Base-by-base conservation (phyloP, 176 grass and related monocot genomes). In the Oryza coarctata region DNA sequence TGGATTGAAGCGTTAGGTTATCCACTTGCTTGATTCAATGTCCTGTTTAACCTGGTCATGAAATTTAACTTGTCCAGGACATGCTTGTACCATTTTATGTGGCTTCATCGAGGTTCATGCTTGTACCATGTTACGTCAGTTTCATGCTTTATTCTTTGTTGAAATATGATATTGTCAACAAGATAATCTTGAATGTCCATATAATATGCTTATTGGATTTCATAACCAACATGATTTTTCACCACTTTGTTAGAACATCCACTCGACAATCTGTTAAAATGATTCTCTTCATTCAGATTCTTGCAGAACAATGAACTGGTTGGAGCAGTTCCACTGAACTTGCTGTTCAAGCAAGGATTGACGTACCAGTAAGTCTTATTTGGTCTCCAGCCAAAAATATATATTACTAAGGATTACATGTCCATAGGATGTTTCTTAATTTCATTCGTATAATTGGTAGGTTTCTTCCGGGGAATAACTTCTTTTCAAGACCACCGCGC, bases 231-330 rank as follows among this genome's bases (percentile, higher is more conserved):
- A 47, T 79, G 68, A 11, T 61, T 44, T 79, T 71, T 26, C 57
- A 57, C 33, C 34, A 43, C 43, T 18, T 60, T 62, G 34, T 69
- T 80, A 52, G 18, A 64, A 22, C 17, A 47, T 3, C 8, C 35
- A 58, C 15, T 44, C 57, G 26, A 10, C 2, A 55, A 34, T 41
- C 3, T 77, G 8, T 80, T 33, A 60, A 60, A 81, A 65, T 47
- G 18, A 45, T 83, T 83, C 62, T 45, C 40, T 78, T 82, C 68
- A 74, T 78, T 57, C 89, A 98, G 96, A 60, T 98, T 86, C 75
- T 82, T 98, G 82, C 81, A 98, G 74, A 57, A 80, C 49, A 98
- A 98, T 88, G 67, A 86, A 35, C 75, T 98, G 57, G 58, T 34
- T 36, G 96, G 96, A 65, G 36, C 76, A 75, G 85, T 95, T 87